Evolutionary conservation across 1,284 basidiomycete species (phyloP), one percentile per base, ranked within the genome.

Genomic region (Ustilago xerochloae): DNA sequence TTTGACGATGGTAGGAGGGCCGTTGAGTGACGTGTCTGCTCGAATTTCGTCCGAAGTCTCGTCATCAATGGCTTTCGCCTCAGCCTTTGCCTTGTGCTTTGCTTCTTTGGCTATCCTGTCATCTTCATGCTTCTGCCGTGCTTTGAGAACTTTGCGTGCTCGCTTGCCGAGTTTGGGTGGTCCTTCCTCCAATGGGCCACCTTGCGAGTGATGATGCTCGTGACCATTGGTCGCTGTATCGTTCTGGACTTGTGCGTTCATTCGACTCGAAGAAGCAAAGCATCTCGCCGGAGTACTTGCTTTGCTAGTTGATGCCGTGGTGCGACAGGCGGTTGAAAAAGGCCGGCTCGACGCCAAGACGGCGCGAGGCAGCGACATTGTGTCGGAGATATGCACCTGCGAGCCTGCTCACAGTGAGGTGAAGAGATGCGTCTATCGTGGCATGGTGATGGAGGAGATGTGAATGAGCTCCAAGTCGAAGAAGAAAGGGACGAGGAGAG

Each of bases 161-260:
- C 68, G 58, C 24, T 65, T 71, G 30, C 68, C 62, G 0, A 71
- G 53, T 43, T 71, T 71, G 12, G 35, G 60, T 15, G 66, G 46
- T n/a, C 47, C 52, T 3, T 46, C 52, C 2, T 45, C 8, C 5
- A 52, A 12, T 6, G 30, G 3, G 0, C 22, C 36, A 0, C n/a
- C 22, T n/a, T 46, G 16, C 5, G 30, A 6, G 22, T 3, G 7
- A 6, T 20, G 28, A 9, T 46, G 22, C 18, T 20, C 3, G 6
- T 22, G 20, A 12, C n/a, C 22, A 4, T 49, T 9, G 1, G 12
- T 12, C 6, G 39, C 13, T 4, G 16, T 26, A 2, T 48, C 55
- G 10, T 59, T 46, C 33, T 63, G 66, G 0, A 63, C 60, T 35
- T 63, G 66, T 30, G 60, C 66, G 10, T 24, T 32, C 8, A n/a